A percentile compares a stretch with the other conserved stretches of the same genome.
phyloP scores from a whole-genome alignment of 305 asterid species.

The Salvia sclarea region DNA sequence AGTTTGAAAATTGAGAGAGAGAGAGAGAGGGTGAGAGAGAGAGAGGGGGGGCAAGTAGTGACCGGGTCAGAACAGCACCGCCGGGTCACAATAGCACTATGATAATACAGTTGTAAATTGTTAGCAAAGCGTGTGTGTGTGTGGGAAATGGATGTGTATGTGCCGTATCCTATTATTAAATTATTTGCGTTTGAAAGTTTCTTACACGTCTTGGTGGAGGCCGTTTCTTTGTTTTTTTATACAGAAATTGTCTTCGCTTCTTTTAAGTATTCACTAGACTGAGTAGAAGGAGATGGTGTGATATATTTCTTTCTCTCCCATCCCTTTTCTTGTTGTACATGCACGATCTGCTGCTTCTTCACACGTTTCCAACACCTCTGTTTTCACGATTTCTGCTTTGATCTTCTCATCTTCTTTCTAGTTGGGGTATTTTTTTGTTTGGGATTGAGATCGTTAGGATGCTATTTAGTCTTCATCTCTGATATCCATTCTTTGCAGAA shows the following conservation, averaged over 20 bases:
- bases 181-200: constrained; percentile 47
- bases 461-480: constrained; percentile 27
- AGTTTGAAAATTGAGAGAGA: constrained; percentile 18
- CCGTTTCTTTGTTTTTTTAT: constrained; percentile 42
- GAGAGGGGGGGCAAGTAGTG: too few relatives aligned
- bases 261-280: constrained; percentile 29
- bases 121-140: constrained; percentile 26
- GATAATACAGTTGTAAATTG: constrained; percentile 48
- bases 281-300: constrained; percentile 34
- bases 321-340: constrained; percentile 35
- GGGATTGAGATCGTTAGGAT: constrained; percentile 28
- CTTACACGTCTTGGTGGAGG: constrained; percentile 60
- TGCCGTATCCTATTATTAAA: constrained; percentile 19
- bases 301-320: constrained; percentile 27
- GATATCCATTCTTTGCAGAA: constrained; percentile 27
- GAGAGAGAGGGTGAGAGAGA: constrained; percentile 20
- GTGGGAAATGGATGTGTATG: constrained; percentile 14
- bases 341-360: constrained; percentile 22
- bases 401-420: constrained; percentile 30
- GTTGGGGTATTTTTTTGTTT: constrained; percentile 25
- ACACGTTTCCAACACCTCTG: constrained; percentile 16
- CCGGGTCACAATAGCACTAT: constrained; percentile 30
- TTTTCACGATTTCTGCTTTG: constrained; percentile 16
- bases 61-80: too few relatives aligned
- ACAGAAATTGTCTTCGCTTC: constrained; percentile 19